These are phyloP conservation scores for Botryosphaeria dothidea DNA, from an alignment of 2,329 filamentous ascomycete species.

Conservation along the genomic window DNA sequence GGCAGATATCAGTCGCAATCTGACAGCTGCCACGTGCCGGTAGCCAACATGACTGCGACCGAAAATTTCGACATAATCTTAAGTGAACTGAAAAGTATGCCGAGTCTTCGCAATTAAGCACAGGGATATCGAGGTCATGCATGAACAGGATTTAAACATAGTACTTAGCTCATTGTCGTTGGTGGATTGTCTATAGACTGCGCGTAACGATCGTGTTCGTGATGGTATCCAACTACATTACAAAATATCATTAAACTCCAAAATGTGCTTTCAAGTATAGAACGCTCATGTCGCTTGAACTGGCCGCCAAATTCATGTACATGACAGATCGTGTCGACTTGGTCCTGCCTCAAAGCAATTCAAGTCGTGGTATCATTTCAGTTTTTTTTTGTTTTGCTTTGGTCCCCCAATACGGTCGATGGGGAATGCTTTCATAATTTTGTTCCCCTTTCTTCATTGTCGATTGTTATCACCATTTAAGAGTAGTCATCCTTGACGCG, in stretches of 20 bases:
- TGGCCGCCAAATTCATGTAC: background rate
- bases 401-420: background rate
- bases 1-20: no score
- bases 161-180: background rate
- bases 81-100: no score
- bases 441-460: background rate
- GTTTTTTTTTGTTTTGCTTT: no score
- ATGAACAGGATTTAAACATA: background rate
- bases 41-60: no score
- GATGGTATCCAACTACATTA: background rate
- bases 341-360: background rate
- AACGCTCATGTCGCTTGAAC: constrained; percentile 7
- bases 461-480: constrained; percentile 35
- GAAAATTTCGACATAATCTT: no score
- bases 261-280: background rate
- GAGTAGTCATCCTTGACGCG: constrained; percentile 72
- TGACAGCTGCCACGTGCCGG: no score
- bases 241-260: background rate
- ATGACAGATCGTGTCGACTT: background rate
- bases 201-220: background rate
- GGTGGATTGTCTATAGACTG: background rate
- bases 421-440: background rate
- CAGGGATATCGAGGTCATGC: background rate
- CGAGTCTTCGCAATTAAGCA: background rate
- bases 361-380: constrained; percentile 14